Evolutionary conservation across 2,329 filamentous ascomycete species (phyloP).

Genomic region (Sporothrix variecibatus): DNA sequence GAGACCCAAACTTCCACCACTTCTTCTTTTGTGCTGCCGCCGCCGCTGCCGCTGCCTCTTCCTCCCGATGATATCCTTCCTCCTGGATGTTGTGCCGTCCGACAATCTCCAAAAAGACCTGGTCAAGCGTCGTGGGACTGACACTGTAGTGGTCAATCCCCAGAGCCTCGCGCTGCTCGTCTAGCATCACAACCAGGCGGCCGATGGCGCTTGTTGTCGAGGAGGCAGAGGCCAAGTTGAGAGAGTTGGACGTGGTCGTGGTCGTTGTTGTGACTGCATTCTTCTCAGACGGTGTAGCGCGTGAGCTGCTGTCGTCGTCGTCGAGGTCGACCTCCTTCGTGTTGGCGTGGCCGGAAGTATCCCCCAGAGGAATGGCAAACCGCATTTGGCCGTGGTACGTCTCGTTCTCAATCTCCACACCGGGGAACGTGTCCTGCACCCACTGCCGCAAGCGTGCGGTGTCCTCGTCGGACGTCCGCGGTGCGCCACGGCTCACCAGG

Average conservation of each 20-base stretch:
- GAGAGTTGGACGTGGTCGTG: background rate
- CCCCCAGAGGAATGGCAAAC: slow-evolving; percentile 69
- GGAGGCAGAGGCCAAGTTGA: background rate
- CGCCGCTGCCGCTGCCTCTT: slow-evolving; percentile 32
- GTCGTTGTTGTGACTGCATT: background rate
- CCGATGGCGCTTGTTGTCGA: slow-evolving; percentile 58
- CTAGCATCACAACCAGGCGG: slow-evolving; percentile 69
- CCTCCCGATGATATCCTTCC: slow-evolving; percentile 56
- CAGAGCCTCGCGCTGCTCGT: slow-evolving; percentile 67
- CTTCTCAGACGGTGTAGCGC: background rate
- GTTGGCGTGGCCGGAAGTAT: slow-evolving; percentile 26
- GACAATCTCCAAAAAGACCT: slow-evolving; percentile 87
- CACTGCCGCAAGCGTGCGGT: slow-evolving; percentile 68
- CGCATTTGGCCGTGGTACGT: slow-evolving; percentile 83
- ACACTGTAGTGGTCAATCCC: slow-evolving; percentile 86
- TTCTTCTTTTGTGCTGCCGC: slow-evolving; percentile 31
- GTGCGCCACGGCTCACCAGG: slow-evolving; percentile 72
- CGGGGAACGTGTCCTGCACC: slow-evolving; percentile 62
- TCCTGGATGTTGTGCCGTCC: slow-evolving; percentile 76
- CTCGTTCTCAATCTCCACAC: slow-evolving; percentile 69
- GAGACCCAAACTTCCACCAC: slow-evolving; percentile 19
- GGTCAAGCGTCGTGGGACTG: slow-evolving; percentile 81
- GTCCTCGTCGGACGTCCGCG: slow-evolving; percentile 68
- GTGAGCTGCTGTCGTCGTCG: background rate
- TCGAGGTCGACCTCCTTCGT: background rate